A percentile compares a stretch with the other conserved stretches of the same genome.
phyloP scores from a whole-genome alignment of 768 basidiomycete genomes.

The Hericium coralloides region DNA sequence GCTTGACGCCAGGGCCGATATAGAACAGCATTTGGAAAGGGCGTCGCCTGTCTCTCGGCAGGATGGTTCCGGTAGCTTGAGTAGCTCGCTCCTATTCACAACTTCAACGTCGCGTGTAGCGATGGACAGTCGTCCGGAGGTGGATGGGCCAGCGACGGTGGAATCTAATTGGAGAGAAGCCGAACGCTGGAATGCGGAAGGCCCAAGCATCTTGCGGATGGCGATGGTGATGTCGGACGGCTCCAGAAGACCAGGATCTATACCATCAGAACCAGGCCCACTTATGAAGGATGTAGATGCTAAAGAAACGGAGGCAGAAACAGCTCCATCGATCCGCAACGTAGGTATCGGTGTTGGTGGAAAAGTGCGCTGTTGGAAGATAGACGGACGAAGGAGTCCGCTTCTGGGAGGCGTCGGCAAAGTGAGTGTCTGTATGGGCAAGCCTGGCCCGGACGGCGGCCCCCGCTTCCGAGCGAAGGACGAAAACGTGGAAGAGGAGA shows the following conservation, averaged over 20 bases:
- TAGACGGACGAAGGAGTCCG: not conserved
- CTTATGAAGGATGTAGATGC: not conserved
- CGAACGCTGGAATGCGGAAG: not conserved
- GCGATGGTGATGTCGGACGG: not conserved
- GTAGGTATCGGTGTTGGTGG: not conserved
- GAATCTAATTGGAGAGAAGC: not conserved
- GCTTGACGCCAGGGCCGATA: not conserved
- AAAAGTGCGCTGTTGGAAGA: not conserved
- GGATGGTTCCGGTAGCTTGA: no score
- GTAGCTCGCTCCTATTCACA: not conserved
- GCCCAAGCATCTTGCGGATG: not conserved
- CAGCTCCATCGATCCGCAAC: not conserved
- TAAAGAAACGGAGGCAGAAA: not conserved
- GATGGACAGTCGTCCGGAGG: not conserved
- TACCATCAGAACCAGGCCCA: not conserved
- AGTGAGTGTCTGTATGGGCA: no score
- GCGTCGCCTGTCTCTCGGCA: not conserved
- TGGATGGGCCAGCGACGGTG: not conserved
- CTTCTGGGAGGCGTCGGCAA: no score
- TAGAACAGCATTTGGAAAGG: not conserved
- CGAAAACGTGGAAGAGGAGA: no score
- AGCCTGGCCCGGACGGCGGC: no score
- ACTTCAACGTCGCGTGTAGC: not conserved
- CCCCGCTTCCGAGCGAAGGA: no score
- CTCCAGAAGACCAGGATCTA: not conserved